phyloP scores from a whole-genome alignment of 306 rosid genomes.

The Amphicarpaea edgeworthii region DNA sequence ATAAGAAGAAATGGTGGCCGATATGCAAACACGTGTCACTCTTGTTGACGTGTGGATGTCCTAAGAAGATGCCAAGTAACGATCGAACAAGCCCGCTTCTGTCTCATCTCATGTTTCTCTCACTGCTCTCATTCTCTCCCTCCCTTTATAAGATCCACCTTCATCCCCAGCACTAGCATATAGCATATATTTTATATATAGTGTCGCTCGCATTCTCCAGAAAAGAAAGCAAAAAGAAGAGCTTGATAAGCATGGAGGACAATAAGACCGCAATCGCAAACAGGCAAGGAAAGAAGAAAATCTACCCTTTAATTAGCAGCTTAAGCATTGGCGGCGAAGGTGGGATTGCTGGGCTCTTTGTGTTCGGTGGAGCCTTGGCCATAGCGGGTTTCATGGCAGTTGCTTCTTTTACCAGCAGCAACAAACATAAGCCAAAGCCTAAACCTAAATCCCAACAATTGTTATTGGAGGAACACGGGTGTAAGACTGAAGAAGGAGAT shows the following conservation, averaged over 20 bases:
- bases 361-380: conserved; percentile 65
- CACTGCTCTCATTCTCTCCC: neutral
- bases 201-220: conserved; percentile 1
- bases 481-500: conserved; percentile 23
- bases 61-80: conserved; percentile 5
- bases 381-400: conserved; percentile 54
- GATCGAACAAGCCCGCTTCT: conserved; percentile 38
- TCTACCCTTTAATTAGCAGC: conserved; percentile 8
- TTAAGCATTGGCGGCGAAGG: conserved; percentile 41
- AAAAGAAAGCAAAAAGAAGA: neutral
- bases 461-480: conserved; percentile 10
- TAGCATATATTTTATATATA: no score
- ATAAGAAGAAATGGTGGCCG: conserved; percentile 9
- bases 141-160: conserved; percentile 15
- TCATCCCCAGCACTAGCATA: conserved; percentile 22
- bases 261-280: conserved; percentile 10
- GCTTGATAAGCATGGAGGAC: conserved; percentile 24
- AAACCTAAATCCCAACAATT: conserved; percentile 12
- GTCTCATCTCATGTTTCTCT: conserved; percentile 14
- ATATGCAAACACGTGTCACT: conserved; percentile 41
- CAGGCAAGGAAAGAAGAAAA: conserved; percentile 42
- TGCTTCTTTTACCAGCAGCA: conserved; percentile 42
- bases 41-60: conserved; percentile 20
- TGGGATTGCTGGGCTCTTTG: conserved; percentile 54
- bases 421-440: conserved; percentile 27